Evolutionary conservation across 2,329 filamentous ascomycete genomes (phyloP), one percentile per base, ranked within the genome.

Genomic region (Pyrenochaeta sp.): DNA sequence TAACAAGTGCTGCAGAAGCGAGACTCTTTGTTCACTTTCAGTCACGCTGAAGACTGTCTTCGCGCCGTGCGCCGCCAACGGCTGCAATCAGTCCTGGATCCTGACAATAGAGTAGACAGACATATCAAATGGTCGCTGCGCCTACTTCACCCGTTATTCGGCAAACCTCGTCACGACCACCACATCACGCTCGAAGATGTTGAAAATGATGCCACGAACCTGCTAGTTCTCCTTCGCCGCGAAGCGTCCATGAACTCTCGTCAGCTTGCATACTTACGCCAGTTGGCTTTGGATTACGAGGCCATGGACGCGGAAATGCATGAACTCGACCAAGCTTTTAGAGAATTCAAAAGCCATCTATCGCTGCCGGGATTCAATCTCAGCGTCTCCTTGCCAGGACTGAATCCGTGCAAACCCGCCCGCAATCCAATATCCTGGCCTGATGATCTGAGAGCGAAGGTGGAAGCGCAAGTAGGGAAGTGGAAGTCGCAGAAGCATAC

Each of bases 31-130:
- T 72, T 66, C 36, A 72, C 72, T 1, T 75, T 66, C 50, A 62
- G 52, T 32, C 62, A 63, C 43, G 19, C 51, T 12, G 72, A 73
- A 61, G 72, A 76, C 50, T 72, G 71, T 50, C 53, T 76, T 2
- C 67, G 72, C 22, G 48, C 59, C 2, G 42, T 71, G 1, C 69
- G 73, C n/a, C 71, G 73, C n/a, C 54, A 63, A 13, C 64, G 65
- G 1, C 48, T 74, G 6, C 60, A 61, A 8, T 40, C 61, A 4
- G 40, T 56, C 0, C 67, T 74, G 0, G 50, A 72, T n/a, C 50
- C 46, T 0, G 24, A 59, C 3, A 30, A 60, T 3, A 58, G 54
- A 7, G 42, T 51, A 2, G 65, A 72, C 36, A 58, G 62, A 3
- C 59, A 56, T 27, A 59, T 67, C 9, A 64, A 53, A 19, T 74